Base-by-base conservation (phyloP, 2,329 filamentous ascomycete genomes). In the Cytospora piceicola region DNA sequence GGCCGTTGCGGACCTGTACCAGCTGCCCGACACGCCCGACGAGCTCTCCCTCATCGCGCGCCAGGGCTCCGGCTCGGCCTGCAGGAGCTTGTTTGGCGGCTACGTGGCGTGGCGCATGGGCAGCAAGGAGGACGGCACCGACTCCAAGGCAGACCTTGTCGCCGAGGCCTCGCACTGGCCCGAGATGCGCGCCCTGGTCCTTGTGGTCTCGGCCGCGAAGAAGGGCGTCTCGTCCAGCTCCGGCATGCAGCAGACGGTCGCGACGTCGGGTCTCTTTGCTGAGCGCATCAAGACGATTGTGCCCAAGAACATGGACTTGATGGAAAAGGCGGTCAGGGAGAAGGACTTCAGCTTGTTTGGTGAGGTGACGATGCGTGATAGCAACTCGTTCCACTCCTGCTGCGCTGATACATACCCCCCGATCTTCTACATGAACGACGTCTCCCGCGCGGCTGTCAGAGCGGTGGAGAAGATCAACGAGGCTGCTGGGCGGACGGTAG, bases 391-490 rank as follows among this genome's bases (percentile, higher is more conserved):
- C 88, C 95, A 99, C 78, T 92, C 95, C 46, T 93, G 90, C 65
- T 98, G 95, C 77, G 83, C 96, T 72, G 95, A 99, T 77, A 98
- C 95, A 1, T 93, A 93, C 80, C 95, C 96, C 54, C 95, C 96
- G 22, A 99, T 99, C 75, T 97, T 97, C 80, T 99, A 99, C 83
- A 89, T 99, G 84, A 99, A 97, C 79, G 95, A 99, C 76, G 89
- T 94, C 20, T 94, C 90, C 24, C 84, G 91, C 46, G 93, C 94
- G 1, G 93, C 94, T 7, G 92, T 99, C 67, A 86, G 92, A 61
- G 88, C 93, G 20, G 94, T 97, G 34, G 93, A 99, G 81, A 85
- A 89, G 71, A 92, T 98, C 80, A 99, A 99, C 75, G 83, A 84
- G 62, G 84, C 85, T 29, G 92, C 91, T 5, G 93, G 92, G 62